phyloP scores from a whole-genome alignment of 75 land plant species.

The Picea glauca region DNA sequence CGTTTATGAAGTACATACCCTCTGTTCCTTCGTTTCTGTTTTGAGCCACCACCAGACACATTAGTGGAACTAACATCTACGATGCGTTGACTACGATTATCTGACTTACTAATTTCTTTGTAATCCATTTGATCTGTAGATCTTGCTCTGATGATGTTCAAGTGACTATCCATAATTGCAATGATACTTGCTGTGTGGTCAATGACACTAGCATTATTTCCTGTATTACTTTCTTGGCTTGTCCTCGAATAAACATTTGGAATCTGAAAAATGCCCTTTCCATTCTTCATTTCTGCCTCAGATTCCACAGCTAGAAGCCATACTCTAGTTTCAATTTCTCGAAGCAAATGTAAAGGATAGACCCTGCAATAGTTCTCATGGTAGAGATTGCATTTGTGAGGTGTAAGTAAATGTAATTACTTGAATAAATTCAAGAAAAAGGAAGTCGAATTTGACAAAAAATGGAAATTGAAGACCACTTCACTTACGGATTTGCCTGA shows the following conservation, averaged over 20 bases:
- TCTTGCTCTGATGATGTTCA: constrained; percentile 44
- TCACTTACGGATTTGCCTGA: constrained; percentile 71
- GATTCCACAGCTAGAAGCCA: constrained; percentile 98
- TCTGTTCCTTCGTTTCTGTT: constrained; percentile 63
- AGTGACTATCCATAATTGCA: constrained; percentile 82
- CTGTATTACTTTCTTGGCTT: constrained; percentile 17
- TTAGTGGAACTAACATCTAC: constrained; percentile 20
- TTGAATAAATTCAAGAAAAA: not conserved
- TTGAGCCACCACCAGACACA: constrained; percentile 23
- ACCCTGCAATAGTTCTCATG: constrained; percentile 38
- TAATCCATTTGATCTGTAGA: constrained; percentile 30
- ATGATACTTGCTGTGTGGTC: constrained; percentile 69
- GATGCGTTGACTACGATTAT: constrained; percentile 17
- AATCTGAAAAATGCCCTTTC: constrained; percentile 23
- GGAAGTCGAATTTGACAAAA: not conserved
- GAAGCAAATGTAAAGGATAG: constrained; percentile 86
- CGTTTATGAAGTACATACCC: constrained; percentile 33
- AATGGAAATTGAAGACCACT: constrained; percentile 4
- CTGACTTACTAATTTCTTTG: constrained; percentile 25
- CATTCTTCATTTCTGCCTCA: constrained; percentile 59
- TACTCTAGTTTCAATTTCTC: constrained; percentile 95
- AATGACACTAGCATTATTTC: constrained; percentile 51
- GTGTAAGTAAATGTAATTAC: not conserved
- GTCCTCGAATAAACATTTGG: constrained; percentile 13
- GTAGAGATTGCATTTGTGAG: not conserved